These are phyloP conservation scores for Botrytis tulipae DNA, from an alignment of 2,329 filamentous ascomycete genomes.

Conservation along the genomic window DNA sequence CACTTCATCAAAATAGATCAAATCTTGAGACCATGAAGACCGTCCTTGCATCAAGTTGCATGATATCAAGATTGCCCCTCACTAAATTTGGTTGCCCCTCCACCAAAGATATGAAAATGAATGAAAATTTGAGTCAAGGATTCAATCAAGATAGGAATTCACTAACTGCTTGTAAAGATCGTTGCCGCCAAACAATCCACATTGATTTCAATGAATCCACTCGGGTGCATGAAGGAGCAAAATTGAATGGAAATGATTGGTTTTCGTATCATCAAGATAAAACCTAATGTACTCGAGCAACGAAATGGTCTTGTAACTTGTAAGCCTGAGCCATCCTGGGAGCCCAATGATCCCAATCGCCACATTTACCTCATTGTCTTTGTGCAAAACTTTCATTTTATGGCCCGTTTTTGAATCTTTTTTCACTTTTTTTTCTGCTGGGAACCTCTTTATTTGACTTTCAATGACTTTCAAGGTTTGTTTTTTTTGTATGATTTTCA, in stretches of 20 bases:
- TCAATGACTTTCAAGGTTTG: background rate
- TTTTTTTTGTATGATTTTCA: background rate
- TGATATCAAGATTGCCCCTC: constrained; percentile 7
- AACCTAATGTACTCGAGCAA: background rate
- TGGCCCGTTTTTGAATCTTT: background rate
- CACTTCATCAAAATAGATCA: constrained; percentile 13
- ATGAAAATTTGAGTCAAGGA: background rate
- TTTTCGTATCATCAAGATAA: background rate
- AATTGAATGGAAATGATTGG: background rate
- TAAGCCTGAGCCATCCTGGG: background rate
- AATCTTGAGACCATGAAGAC: background rate
- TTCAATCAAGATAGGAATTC: background rate
- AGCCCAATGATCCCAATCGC: constrained; percentile 6
- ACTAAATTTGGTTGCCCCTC: constrained; percentile 9
- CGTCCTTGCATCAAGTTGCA: constrained; percentile 3
- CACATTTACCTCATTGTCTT: constrained; percentile 1
- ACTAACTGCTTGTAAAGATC: background rate
- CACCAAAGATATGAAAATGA: constrained; percentile 4
- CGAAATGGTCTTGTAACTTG: background rate
- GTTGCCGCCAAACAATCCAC: background rate
- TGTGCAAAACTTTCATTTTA: background rate
- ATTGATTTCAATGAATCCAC: background rate
- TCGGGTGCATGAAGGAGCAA: background rate
- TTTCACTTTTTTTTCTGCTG: background rate
- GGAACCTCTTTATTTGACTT: background rate